Evolutionary conservation across 2,329 filamentous ascomycete genomes (phyloP), one percentile per base, ranked within the genome.

Genomic region (Aspergillus nomiae): DNA sequence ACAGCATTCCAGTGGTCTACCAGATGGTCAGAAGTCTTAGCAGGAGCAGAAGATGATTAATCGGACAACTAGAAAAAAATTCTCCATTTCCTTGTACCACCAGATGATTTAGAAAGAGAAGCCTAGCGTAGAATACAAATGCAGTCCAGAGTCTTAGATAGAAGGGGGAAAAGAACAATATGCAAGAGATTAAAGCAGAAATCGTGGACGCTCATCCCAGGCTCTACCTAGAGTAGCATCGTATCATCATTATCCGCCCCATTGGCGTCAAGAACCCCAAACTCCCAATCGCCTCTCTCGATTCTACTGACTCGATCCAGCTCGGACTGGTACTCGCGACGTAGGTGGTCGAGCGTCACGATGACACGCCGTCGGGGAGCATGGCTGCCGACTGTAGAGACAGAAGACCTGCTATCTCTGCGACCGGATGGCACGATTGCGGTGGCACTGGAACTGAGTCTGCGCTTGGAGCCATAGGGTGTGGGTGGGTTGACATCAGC

Each of bases 301-400:
- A 97, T 93, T 59, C 92, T 90, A 58, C 90, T 92, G 69, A 95
- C 90, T 66, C 92, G 86, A 78, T 99, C 95, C 73, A 99, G 81
- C 78, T 98, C 93, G 28, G 86, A 87, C 79, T 96, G 92, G 76
- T 97, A 99, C 75, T 94, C 91, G 77, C 90, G 92, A 72, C 94
- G 86, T 58, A 98, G 83, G 75, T 97, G 94, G 34, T 90, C 90
- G 60, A 99, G 81, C 36, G 92, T 97, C 19, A 98, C 86, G 41
- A 98, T 88, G 74, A 87, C 90, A 65, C 94, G 88, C 81, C 90
- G 90, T 16, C 65, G 67, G 12, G 64, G 67, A 6, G 62, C 34
- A 54, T 67, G 69, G 59, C 46, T 58, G 41, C 43, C 58, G 32
- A 62, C 58, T 26, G 63, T 51, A 12, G 68, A 66, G 26, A 63